Evolutionary conservation across 75 land plant species (phyloP).

Genomic region (Isoetes taiwanensis): DNA sequence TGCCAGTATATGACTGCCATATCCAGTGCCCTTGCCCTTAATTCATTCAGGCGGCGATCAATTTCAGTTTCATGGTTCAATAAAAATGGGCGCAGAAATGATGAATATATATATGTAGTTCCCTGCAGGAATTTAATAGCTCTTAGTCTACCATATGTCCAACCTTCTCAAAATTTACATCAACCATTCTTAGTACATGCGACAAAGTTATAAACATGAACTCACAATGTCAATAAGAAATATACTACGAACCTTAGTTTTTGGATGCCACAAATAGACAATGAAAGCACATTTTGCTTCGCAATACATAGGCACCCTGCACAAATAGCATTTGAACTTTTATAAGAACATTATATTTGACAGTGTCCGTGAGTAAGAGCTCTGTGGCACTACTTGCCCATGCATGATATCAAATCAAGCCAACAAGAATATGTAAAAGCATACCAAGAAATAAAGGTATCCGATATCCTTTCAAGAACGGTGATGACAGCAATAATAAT

Average conservation of each 20-base stretch:
- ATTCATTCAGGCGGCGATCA: conserved; percentile 64
- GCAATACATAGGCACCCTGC: conserved; percentile 70
- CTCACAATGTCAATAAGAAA: too few species aligned
- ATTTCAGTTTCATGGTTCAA: conserved; percentile 73
- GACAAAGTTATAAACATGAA: too few species aligned
- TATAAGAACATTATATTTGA: background rate
- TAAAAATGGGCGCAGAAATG: conserved; percentile 59
- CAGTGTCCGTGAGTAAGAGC: background rate
- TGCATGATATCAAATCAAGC: background rate
- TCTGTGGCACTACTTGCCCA: background rate
- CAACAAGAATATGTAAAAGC: background rate
- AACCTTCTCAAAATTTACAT: too few species aligned
- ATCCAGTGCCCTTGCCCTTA: conserved; percentile 66
- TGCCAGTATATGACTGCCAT: conserved; percentile 45
- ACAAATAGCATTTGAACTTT: background rate
- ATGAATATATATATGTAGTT: conserved; percentile 58
- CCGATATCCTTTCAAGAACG: conserved; percentile 68
- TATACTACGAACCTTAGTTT: conserved; percentile 57
- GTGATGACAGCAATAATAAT: conserved; percentile 73
- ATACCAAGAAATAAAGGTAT: conserved; percentile 77
- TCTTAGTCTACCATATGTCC: too few species aligned
- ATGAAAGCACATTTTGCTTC: conserved; percentile 69
- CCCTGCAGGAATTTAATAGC: too few species aligned
- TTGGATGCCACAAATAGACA: conserved; percentile 66
- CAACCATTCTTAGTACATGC: too few species aligned